phyloP scores from a whole-genome alignment of 352 stramenopile genomes.

The Pelagophyceae sp. region DNA sequence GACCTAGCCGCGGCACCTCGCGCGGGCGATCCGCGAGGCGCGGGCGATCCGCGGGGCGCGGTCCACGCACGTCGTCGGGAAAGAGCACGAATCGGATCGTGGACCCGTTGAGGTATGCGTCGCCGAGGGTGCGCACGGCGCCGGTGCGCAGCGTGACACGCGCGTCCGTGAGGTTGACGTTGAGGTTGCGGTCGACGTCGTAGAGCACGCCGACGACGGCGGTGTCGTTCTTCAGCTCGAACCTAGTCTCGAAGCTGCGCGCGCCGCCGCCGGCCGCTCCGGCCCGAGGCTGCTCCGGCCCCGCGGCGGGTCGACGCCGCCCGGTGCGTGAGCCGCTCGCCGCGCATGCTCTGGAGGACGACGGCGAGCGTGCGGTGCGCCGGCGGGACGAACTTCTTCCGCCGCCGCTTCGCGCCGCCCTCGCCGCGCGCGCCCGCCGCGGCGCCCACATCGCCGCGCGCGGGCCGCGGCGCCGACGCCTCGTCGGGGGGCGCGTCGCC shows the following conservation, averaged over 20 bases:
- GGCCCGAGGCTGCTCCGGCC: no score
- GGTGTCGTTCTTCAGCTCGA: not conserved
- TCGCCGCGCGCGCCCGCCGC: not conserved
- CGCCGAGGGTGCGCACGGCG: not conserved
- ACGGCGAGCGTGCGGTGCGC: conserved; percentile 13
- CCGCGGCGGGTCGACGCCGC: no score
- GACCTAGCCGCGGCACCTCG: not conserved
- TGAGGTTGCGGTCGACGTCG: not conserved
- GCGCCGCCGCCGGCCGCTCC: no score
- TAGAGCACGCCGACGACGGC: not conserved
- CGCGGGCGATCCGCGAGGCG: not conserved
- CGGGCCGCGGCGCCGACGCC: no score
- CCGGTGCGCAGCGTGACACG: not conserved
- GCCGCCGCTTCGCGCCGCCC: not conserved
- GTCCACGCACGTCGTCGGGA: not conserved
- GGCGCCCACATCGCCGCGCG: not conserved
- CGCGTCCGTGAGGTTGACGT: not conserved
- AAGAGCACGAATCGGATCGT: not conserved
- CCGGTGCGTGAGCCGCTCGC: not conserved
- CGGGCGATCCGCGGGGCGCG: not conserved
- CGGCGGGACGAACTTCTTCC: not conserved
- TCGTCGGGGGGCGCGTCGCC: not conserved
- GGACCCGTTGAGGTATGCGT: conserved; percentile 1
- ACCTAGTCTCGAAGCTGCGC: not conserved
- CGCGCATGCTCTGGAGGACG: not conserved